Evolutionary conservation across 1,284 basidiomycete genomes (phyloP), one percentile per base, ranked within the genome.

Genomic region (Moesziomyces aphidis): DNA sequence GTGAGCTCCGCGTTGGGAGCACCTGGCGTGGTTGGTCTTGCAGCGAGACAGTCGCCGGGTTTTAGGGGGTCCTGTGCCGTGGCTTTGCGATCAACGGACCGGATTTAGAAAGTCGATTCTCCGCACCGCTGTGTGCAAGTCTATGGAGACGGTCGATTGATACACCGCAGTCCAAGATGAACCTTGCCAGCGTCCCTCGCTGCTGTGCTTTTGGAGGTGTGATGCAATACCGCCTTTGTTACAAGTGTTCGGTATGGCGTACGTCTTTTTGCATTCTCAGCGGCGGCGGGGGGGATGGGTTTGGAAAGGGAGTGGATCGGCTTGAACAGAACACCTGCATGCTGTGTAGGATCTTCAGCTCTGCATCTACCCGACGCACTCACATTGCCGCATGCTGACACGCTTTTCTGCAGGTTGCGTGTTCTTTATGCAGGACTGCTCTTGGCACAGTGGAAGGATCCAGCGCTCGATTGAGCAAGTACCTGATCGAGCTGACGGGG

Each of bases 321-420:
- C 23, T 36, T 24, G 67, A 70, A 70, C 67, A 70, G 67, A 70
- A 70, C 67, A 70, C 61, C 43, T 61, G 67, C 67, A 53, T 50
- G 50, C 61, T 56, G 53, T 15, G 42, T 28, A 70, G 67, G 50
- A 24, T 56, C 57, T 56, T 34, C 43, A 21, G 65, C 43, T 36
- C 15, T 13, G 61, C 57, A 48, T 57, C 67, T 70, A 70, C 67
- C 57, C 67, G 53, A 50, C 54, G 36, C 45, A 60, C 57, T 36
- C 28, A 70, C 58, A 70, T 63, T 55, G 7, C 15, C 19, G 13
- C 42, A 36, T n/a, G 21, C 46, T 24, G n/a, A 48, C 23, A 31
- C 22, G 9, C 15, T 47, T 22, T 11, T 23, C 5, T 10, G 39
- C 15, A 19, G n/a, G 10, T 22, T 23, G 2, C 24, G 50, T 61